Evolutionary conservation across 306 rosid species (phyloP).

Genomic region (Trifolium subterraneum): DNA sequence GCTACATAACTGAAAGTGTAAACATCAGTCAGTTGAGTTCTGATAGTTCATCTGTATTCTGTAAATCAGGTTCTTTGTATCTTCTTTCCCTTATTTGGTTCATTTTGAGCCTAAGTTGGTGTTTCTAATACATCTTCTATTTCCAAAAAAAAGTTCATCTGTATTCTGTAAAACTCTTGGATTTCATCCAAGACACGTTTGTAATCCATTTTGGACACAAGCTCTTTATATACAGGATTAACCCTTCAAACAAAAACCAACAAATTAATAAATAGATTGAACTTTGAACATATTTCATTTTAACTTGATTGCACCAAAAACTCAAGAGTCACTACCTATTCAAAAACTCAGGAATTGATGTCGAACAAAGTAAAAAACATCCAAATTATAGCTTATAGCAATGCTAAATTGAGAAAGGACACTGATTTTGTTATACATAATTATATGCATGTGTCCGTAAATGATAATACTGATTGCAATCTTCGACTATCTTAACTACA

Average conservation of each 20-base stretch:
- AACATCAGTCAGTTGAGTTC: conserved; percentile 30
- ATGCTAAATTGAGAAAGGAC: not conserved
- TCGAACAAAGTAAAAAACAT: not conserved
- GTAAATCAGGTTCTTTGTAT: not conserved
- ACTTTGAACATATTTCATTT: conserved; percentile 31
- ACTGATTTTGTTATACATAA: not conserved
- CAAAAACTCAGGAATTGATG: conserved; percentile 9
- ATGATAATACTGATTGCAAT: conserved; percentile 7
- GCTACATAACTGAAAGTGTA: conserved; percentile 68
- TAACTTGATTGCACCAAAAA: conserved; percentile 33
- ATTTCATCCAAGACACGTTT: conserved; percentile 14
- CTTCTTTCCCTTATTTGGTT: no score
- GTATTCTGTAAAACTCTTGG: conserved; percentile 9
- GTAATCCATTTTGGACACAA: not conserved
- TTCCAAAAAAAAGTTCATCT: not conserved
- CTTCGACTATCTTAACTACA: conserved; percentile 12
- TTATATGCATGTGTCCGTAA: not conserved
- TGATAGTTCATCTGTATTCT: conserved; percentile 12
- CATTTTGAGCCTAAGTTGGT: no score
- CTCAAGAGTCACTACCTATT: conserved; percentile 8
- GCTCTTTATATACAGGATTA: conserved; percentile 18
- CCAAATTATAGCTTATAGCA: not conserved
- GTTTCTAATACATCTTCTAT: no score
- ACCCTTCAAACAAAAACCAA: conserved; percentile 21
- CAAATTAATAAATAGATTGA: conserved; percentile 20